A percentile compares a stretch with the other conserved stretches of the same genome.
Conservation (phyloP, 1,284 basidiomycete species). For the Marasmius fiardii region DNA sequence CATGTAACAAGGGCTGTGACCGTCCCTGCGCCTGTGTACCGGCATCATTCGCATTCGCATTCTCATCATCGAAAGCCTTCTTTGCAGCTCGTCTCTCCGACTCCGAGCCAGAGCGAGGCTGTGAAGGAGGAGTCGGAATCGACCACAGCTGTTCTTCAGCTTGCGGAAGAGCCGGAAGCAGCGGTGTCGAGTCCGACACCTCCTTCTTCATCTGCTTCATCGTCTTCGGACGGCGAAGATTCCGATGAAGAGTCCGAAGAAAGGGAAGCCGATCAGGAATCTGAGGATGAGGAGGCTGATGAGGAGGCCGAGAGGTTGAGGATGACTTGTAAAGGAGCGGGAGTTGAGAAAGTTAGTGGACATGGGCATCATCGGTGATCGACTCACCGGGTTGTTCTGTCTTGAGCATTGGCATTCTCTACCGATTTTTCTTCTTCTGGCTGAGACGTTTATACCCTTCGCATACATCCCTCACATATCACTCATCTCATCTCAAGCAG, state of each 20-base stretch:
- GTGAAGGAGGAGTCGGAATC: background rate
- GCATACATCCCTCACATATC: no score
- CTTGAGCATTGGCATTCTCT: no score
- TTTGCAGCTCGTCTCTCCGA: background rate
- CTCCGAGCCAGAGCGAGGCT: background rate
- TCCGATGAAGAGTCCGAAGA: background rate
- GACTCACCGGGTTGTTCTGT: no score
- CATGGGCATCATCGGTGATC: background rate
- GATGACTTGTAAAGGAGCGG: background rate
- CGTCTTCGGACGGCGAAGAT: conserved; percentile 1
- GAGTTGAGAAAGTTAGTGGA: background rate
- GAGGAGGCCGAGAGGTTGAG: background rate
- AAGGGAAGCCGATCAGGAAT: background rate
- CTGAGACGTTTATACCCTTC: no score
- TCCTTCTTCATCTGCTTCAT: background rate
- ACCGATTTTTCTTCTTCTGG: no score
- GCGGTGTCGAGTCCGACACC: background rate
- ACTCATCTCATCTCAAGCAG: no score
- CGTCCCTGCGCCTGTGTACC: conserved; percentile 28
- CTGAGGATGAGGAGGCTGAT: background rate
- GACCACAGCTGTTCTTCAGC: background rate
- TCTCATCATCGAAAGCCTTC: background rate
- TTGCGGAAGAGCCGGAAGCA: background rate
- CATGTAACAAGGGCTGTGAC: conserved; percentile 32
- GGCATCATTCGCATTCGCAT: conserved; percentile 16